Evolutionary conservation across 2,329 filamentous ascomycete genomes (phyloP).

Genomic region (Lachnellula arida): DNA sequence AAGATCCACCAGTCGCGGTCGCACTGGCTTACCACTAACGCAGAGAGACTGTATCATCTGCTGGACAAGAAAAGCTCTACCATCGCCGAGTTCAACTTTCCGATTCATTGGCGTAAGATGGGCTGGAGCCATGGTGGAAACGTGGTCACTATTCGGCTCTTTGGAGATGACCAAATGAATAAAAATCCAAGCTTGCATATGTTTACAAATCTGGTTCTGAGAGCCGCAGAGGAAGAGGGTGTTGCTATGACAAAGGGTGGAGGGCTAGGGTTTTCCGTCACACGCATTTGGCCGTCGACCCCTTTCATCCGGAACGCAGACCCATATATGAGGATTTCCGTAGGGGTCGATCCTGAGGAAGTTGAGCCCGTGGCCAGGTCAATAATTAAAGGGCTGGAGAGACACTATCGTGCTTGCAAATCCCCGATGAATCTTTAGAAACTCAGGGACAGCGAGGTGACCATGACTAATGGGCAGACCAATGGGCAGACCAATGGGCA

Average conservation of each 20-base stretch:
- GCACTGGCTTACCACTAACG: not conserved
- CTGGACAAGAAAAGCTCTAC: not conserved
- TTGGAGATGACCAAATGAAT: not conserved
- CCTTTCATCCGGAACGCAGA: not conserved
- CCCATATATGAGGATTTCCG: not conserved
- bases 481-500: too few species aligned
- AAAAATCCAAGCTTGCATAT: not conserved
- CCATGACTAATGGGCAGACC: too few species aligned
- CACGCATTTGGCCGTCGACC: not conserved
- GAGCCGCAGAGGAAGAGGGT: not conserved
- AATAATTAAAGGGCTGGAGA: not conserved
- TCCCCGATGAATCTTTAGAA: not conserved
- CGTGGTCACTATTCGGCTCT: not conserved
- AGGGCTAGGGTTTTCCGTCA: not conserved
- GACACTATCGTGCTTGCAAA: not conserved
- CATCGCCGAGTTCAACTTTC: not conserved
- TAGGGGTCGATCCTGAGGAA: not conserved
- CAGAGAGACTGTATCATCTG: not conserved
- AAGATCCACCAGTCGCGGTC: not conserved
- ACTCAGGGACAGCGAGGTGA: not conserved
- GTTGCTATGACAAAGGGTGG: not conserved
- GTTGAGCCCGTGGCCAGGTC: not conserved
- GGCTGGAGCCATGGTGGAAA: not conserved
- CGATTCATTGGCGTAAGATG: not conserved
- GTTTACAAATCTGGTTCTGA: not conserved